A percentile compares a stretch with the other conserved stretches of the same genome.
phyloP scores from a whole-genome alignment of 148 eudicot species.

The Chenopodium formosanum region DNA sequence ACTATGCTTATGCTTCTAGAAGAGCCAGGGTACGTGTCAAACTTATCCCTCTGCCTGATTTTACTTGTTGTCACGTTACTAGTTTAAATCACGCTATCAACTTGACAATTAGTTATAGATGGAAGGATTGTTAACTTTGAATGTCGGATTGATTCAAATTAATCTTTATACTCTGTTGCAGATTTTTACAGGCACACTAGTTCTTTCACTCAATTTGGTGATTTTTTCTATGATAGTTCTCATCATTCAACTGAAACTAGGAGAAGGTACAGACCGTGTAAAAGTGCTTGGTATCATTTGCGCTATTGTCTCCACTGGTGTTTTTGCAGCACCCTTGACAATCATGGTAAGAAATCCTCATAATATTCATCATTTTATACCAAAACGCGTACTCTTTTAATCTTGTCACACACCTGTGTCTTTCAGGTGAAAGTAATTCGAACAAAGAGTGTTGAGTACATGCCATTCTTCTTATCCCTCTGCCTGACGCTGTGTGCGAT shows the following conservation, averaged over 20 bases:
- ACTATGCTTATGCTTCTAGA: constrained; percentile 43
- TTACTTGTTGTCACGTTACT: too few relatives aligned
- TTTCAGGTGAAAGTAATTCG: constrained; percentile 56
- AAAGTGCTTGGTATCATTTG: constrained; percentile 60
- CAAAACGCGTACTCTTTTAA: background rate
- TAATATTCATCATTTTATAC: background rate
- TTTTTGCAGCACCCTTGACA: constrained; percentile 71
- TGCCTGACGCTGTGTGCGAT: constrained; percentile 58
- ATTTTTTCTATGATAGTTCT: constrained; percentile 37
- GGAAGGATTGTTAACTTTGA: too few relatives aligned
- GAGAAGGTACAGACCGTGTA: constrained; percentile 17
- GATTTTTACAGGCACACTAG: constrained; percentile 42
- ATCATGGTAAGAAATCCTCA: constrained; percentile 45
- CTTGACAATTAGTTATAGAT: too few relatives aligned
- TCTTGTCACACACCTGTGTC: background rate
- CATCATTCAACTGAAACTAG: constrained; percentile 28
- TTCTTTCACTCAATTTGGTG: constrained; percentile 37
- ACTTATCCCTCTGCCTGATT: background rate
- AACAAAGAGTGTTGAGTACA: constrained; percentile 60
- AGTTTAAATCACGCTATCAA: too few relatives aligned
- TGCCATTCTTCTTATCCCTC: constrained; percentile 69
- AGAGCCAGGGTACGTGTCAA: constrained; percentile 42
- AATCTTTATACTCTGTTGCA: constrained; percentile 12
- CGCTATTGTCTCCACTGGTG: constrained; percentile 51
- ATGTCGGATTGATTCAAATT: background rate